Evolutionary conservation across 305 asterid genomes (phyloP), one percentile per base, ranked within the genome.

Genomic region (Solanum hybrid): DNA sequence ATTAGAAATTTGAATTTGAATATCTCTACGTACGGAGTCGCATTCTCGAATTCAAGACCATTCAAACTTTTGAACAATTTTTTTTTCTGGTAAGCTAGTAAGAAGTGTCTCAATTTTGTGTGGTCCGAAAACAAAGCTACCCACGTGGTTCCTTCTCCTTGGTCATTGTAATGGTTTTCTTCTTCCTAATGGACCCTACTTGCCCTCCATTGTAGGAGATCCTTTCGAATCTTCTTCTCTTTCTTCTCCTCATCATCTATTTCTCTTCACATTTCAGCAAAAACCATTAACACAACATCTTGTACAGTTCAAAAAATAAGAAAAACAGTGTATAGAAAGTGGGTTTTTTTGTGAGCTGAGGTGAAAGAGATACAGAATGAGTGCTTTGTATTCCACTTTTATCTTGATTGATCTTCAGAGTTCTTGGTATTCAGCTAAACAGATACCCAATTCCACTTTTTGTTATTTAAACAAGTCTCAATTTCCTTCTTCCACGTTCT

Each of bases 401-500:
- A 93, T 94, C 93, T 91, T 96, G 90, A 95, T 95, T 70, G 98
- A 96, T 93, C 90, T 96, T 88, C 97, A 93, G 39, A 91, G 93
- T 26, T 96, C 98, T 7, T 95, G 95, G 96, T 89, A 91, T 87
- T 93, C 97, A 38, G 92, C 95, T 65, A 95, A 94, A 75, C 97
- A 93, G 91, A 92, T 96, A 89, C 97, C 96, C 37, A 92, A 68
- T 87, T 94, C 98, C 11, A 90, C 98, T 32, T 93, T 95, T 61
- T 91, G 92, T 12, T 97, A 93, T 89, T 91, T 95, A 7, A 92
- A 90, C 17, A 87, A 89, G 4, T 91, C 92, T 8, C 68, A 87
- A 4, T 87, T 90, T 2, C 79, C 65, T 13, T 61, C 92, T 29
- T 90, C 95, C 11, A 84, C 95, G 24, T 89, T 95, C 91, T 92